Base-by-base conservation (phyloP, 176 grass and related monocot genomes). In the Melocanna baccifera region DNA sequence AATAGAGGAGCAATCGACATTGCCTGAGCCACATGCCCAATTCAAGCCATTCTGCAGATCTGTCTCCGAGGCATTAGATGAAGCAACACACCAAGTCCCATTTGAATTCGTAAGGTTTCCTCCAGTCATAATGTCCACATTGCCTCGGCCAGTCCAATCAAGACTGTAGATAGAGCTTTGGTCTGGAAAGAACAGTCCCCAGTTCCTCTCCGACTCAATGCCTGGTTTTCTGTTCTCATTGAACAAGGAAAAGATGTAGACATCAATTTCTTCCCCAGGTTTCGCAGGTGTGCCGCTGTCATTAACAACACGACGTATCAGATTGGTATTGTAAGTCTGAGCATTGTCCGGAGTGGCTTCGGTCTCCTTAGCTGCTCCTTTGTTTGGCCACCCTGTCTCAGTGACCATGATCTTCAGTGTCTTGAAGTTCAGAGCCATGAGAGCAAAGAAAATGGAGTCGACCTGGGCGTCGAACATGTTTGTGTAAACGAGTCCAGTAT, bases 381-480 rank as follows among this genome's bases (percentile, higher is more conserved):
- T 99, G 74, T 89, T 94, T 4, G 96, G 93, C 96, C 96, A 96
- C 4, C 93, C 96, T 9, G 96, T 86, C 77, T 99, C 96, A 16
- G 91, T 94, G 59, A 99, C 85, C 93, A 96, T 94, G 86, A 96
- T 88, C 75, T 99, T 94, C 29, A 99, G 62, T 19, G 93, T 96
- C 85, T 93, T 99, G 69, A 99, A 99, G 74, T 94, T 96, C 22
- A 99, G 16, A 32, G 96, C 91, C 89, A 94, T 96, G 50, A 99
- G 88, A 3, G 96, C 96, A 11, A 87, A 99, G 78, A 94, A 94
- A 40, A 99, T 96, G 55, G 96, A 90, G 81, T 99, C 93, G 10
- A 99, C 46, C 83, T 99, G 96, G 0, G 96, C 96, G 28, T 99
- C 96, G 0, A 99, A 94, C 93, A 99, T 94, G 89, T 96, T 99